Percentiles rank a stretch among this genome's conserved stretches.
These are phyloP conservation scores for Candida gigantensis DNA, from an alignment of 1,139 yeast genomes.

Conservation along the genomic window DNA sequence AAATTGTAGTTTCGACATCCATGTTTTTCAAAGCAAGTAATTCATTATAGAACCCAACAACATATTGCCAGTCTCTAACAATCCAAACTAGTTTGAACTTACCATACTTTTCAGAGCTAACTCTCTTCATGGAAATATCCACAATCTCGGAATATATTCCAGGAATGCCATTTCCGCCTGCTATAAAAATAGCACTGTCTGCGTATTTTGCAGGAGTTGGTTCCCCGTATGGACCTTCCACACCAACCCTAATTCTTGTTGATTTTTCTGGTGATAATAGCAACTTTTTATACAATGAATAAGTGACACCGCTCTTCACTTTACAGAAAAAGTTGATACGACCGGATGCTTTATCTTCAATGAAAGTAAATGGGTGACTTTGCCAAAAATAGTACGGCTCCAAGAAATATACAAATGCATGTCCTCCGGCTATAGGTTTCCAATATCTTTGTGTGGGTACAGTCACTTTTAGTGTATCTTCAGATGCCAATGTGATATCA, in stretches of 20 bases:
- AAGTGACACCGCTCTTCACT: constrained; percentile 43
- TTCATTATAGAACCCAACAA: constrained; percentile 39
- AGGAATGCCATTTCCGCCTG: constrained; percentile 49
- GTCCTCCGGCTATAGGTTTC: constrained; percentile 51
- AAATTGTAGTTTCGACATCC: constrained; percentile 30
- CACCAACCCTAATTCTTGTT: constrained; percentile 34
- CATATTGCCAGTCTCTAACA: constrained; percentile 32
- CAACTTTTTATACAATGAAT: constrained; percentile 32
- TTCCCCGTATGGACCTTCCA: constrained; percentile 49
- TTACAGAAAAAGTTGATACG: constrained; percentile 31
- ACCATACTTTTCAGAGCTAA: constrained; percentile 20
- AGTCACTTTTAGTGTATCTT: constrained; percentile 42
- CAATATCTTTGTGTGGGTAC: constrained; percentile 44
- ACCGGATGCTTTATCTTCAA: constrained; percentile 23
- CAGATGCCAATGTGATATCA: constrained; percentile 42
- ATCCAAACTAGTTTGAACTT: constrained; percentile 36
- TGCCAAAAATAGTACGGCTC: constrained; percentile 41
- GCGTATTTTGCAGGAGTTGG: constrained; percentile 30
- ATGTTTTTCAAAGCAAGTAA: constrained; percentile 25
- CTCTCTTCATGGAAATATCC: constrained; percentile 22
- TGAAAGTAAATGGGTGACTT: constrained; percentile 45
- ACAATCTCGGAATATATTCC: constrained; percentile 43
- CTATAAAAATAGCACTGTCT: constrained; percentile 35
- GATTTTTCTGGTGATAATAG: constrained; percentile 24
- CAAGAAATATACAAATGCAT: constrained; percentile 51